Conservation (phyloP, 768 basidiomycete genomes). For the Podaxis pistillaris region DNA sequence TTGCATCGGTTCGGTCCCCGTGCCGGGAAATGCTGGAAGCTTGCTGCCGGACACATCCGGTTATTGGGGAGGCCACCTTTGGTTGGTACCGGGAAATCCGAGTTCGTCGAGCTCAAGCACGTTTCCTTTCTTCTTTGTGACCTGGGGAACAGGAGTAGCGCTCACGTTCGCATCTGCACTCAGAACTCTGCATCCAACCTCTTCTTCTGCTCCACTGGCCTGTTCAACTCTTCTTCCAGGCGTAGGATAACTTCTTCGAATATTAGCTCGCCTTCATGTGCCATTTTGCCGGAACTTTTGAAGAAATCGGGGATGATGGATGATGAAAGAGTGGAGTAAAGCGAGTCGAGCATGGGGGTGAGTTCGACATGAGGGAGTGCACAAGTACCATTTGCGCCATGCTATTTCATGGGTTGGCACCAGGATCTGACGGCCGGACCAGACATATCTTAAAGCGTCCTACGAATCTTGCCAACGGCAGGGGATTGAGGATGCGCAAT, state of each 20-base stretch:
- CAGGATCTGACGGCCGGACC: slow-evolving; percentile 96
- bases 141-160: slow-evolving; percentile 48
- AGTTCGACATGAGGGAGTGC: slow-evolving; percentile 78
- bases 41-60: slow-evolving; percentile 10
- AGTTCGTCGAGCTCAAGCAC: slow-evolving; percentile 39
- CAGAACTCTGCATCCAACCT: slow-evolving; percentile 51
- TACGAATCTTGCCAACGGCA: slow-evolving; percentile 86
- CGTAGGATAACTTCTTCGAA: slow-evolving; percentile 79
- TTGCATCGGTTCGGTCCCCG: slow-evolving; percentile 45
- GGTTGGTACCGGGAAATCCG: slow-evolving; percentile 55
- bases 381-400: too few species aligned
- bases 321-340: not conserved
- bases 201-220: slow-evolving; percentile 72
- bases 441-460: slow-evolving; percentile 93
- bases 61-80: slow-evolving; percentile 16
- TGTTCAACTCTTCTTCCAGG: slow-evolving; percentile 80
- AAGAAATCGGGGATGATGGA: slow-evolving; percentile 85
- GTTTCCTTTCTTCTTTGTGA: slow-evolving; percentile 37
- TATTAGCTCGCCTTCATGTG: slow-evolving; percentile 68
- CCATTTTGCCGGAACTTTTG: slow-evolving; percentile 61
- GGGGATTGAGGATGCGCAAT: slow-evolving; percentile 93
- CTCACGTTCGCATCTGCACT: slow-evolving; percentile 49
- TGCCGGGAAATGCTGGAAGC: slow-evolving; percentile 15
- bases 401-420: slow-evolving; percentile 24
- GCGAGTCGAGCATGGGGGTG: slow-evolving; percentile 91